These are phyloP conservation scores for Coriolopsis trogii DNA, from an alignment of 1,284 basidiomycete species.

Conservation along the genomic window DNA sequence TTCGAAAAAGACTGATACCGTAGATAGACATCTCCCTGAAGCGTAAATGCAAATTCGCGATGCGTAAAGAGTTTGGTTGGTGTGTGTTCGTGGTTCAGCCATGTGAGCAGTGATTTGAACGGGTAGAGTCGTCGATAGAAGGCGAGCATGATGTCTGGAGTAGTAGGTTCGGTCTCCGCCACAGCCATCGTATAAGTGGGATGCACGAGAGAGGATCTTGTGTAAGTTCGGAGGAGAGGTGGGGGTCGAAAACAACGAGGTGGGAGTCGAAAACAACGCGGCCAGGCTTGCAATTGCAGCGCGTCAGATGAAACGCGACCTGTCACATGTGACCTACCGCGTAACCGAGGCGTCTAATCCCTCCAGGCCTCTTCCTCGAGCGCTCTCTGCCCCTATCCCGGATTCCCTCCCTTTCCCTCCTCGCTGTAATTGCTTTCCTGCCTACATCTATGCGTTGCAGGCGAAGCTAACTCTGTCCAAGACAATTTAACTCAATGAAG, in stretches of 20 bases:
- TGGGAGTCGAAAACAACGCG: background rate
- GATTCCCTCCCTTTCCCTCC: background rate
- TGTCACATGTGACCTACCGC: conserved; percentile 1
- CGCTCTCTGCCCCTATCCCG: background rate
- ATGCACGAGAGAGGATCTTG: background rate
- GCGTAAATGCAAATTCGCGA: conserved; percentile 97
- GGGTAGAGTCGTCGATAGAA: conserved; percentile 95
- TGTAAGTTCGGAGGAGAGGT: background rate
- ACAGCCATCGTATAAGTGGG: conserved; percentile 6
- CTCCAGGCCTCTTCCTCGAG: background rate
- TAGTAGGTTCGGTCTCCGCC: conserved; percentile 24
- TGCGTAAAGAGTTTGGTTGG: conserved; percentile 82
- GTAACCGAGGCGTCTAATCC: too few species aligned
- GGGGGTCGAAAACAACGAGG: background rate
- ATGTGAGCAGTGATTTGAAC: conserved; percentile 91
- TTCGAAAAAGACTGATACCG: conserved; percentile 92
- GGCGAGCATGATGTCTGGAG: conserved; percentile 66
- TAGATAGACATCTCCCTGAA: conserved; percentile 90
- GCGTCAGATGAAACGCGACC: background rate
- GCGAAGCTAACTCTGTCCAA: too few species aligned
- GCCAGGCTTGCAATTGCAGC: background rate
- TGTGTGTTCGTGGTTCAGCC: conserved; percentile 92
- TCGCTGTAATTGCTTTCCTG: too few species aligned
- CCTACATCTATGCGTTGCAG: too few species aligned
- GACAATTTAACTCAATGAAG: too few species aligned